These are phyloP conservation scores for Sporothrix protearum DNA, from an alignment of 2,329 filamentous ascomycete species.

Conservation along the genomic window DNA sequence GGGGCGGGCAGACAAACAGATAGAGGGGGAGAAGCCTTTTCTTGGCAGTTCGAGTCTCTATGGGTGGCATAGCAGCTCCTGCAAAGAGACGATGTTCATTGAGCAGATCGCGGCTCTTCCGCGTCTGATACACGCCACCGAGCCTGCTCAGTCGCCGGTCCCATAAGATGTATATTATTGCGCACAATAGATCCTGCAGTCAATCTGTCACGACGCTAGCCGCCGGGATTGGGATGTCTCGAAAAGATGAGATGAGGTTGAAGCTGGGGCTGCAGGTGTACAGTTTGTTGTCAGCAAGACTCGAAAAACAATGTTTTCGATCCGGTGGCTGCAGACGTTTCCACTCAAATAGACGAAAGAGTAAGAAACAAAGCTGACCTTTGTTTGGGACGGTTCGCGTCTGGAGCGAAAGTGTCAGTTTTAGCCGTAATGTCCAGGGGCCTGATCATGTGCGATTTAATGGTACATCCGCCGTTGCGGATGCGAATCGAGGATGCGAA, in stretches of 20 bases:
- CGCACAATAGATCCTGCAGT: too few relatives aligned
- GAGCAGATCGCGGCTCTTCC: neutral
- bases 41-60: neutral
- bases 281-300: neutral
- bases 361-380: neutral
- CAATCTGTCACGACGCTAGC: too few relatives aligned
- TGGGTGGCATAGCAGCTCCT: neutral
- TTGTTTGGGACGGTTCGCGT: neutral
- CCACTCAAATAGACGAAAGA: neutral
- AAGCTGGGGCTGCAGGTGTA: neutral
- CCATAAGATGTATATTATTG: slow-evolving; percentile 1
- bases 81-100: neutral
- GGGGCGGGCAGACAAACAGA: neutral
- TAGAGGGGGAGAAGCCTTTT: neutral
- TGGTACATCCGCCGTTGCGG: neutral
- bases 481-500: neutral
- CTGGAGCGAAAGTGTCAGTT: neutral
- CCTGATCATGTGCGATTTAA: slow-evolving; percentile 5
- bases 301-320: neutral
- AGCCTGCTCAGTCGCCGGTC: neutral
- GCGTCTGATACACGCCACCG: neutral
- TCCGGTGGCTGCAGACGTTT: neutral
- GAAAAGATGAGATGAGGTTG: slow-evolving; percentile 3
- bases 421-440: slow-evolving; percentile 19
- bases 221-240: neutral